A percentile compares a stretch with the other conserved stretches of the same genome.
These are phyloP conservation scores for Lachancea sp. DNA, from an alignment of 805 yeast species.

Conservation along the genomic window DNA sequence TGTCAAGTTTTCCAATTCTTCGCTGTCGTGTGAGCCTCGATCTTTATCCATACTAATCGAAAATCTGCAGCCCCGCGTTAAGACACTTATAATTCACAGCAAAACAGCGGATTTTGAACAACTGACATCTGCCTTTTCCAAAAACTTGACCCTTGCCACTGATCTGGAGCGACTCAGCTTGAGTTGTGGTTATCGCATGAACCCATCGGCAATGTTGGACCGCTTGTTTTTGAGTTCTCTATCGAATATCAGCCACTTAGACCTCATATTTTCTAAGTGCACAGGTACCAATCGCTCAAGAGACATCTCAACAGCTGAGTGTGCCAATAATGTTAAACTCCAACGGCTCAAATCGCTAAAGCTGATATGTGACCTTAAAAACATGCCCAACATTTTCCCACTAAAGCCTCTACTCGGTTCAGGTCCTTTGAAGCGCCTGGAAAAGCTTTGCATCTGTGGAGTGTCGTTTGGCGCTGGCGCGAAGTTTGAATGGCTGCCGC, in stretches of 20 bases:
- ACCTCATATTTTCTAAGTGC: conserved; percentile 2
- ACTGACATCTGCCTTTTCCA: neutral
- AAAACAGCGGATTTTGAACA: conserved; percentile 1
- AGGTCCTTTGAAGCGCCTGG: conserved; percentile 2
- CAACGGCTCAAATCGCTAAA: conserved; percentile 16
- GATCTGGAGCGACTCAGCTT: conserved; percentile 6
- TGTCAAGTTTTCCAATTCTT: conserved; percentile 17
- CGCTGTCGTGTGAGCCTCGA: conserved; percentile 21
- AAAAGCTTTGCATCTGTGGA: conserved; percentile 19
- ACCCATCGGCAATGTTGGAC: neutral
- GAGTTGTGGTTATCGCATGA: conserved; percentile 1
- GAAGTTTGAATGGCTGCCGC: conserved; percentile 20
- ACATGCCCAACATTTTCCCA: conserved; percentile 14
- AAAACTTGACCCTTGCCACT: neutral
- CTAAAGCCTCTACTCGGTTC: neutral
- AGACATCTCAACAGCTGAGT: neutral
- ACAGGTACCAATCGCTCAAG: neutral
- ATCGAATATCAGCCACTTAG: conserved; percentile 5
- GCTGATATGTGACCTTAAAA: conserved; percentile 20
- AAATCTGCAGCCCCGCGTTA: conserved; percentile 9
- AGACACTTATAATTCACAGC: conserved; percentile 12
- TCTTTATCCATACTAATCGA: conserved; percentile 13
- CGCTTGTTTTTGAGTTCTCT: neutral
- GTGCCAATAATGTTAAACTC: neutral
- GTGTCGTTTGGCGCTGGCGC: conserved; percentile 11